A percentile compares a stretch with the other conserved stretches of the same genome.
These are phyloP conservation scores for Globisporangium viniferum DNA, from an alignment of 352 stramenopile species.

Conservation along the genomic window DNA sequence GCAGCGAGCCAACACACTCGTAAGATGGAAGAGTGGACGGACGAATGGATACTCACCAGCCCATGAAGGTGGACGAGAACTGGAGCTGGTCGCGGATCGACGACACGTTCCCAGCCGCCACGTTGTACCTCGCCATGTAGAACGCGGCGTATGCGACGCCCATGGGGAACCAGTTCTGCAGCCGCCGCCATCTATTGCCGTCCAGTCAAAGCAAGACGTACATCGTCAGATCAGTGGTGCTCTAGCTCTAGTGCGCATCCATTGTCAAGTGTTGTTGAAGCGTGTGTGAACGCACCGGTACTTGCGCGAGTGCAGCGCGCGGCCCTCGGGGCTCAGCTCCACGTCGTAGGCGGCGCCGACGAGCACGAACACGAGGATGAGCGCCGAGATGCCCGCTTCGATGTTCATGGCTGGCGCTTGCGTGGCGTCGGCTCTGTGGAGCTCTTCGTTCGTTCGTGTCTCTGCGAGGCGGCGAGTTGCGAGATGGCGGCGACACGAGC, in stretches of 20 bases:
- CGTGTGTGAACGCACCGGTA: slow-evolving; percentile 35
- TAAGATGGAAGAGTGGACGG: not conserved
- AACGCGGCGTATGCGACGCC: slow-evolving; percentile 70
- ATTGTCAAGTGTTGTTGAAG: no score
- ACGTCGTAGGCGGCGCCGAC: slow-evolving; percentile 59
- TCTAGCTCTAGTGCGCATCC: no score
- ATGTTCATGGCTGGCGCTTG: slow-evolving; percentile 29
- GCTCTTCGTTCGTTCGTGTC: not conserved
- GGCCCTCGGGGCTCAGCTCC: slow-evolving; percentile 51
- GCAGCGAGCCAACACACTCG: not conserved
- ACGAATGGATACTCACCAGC: slow-evolving; percentile 36
- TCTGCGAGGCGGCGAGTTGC: not conserved
- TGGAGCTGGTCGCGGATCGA: slow-evolving; percentile 44
- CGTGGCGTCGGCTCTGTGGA: not conserved
- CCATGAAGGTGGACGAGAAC: slow-evolving; percentile 71
- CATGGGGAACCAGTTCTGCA: slow-evolving; percentile 79
- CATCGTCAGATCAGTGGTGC: not conserved
- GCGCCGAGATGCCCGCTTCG: slow-evolving; percentile 44
- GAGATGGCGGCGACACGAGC: not conserved
- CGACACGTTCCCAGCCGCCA: slow-evolving; percentile 66
- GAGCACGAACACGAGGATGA: slow-evolving; percentile 56
- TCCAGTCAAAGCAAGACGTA: not conserved
- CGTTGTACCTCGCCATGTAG: slow-evolving; percentile 79
- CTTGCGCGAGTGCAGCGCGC: slow-evolving; percentile 46
- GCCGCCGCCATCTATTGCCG: slow-evolving; percentile 43